Evolutionary conservation across 1,284 basidiomycete species (phyloP).

Genomic region (Trametes pubescens): DNA sequence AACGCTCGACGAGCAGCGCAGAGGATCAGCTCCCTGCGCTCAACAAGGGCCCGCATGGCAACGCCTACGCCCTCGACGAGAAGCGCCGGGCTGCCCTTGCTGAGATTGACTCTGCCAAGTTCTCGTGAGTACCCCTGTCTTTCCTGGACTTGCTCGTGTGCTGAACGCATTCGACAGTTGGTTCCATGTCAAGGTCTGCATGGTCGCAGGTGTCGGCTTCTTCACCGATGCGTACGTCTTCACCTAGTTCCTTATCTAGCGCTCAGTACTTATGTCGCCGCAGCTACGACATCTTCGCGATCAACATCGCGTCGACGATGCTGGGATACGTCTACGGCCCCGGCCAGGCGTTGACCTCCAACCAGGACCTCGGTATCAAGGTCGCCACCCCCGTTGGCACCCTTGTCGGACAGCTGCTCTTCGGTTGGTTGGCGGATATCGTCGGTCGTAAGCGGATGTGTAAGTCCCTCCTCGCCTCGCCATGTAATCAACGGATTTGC

Average conservation of each 20-base stretch:
- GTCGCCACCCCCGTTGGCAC: slow-evolving; percentile 76
- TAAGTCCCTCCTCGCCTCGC: slow-evolving; percentile 30
- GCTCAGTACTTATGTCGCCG: not conserved
- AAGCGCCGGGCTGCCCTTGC: slow-evolving; percentile 55
- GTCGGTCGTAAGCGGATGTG: slow-evolving; percentile 63
- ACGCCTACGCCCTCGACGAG: slow-evolving; percentile 38
- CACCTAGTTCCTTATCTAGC: not conserved
- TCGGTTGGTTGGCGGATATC: slow-evolving; percentile 64
- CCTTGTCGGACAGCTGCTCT: slow-evolving; percentile 64
- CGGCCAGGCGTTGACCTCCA: slow-evolving; percentile 52
- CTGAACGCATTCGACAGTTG: slow-evolving; percentile 33
- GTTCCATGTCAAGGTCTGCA: slow-evolving; percentile 73
- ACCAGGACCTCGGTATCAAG: slow-evolving; percentile 81
- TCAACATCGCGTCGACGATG: slow-evolving; percentile 82
- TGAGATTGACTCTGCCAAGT: slow-evolving; percentile 64
- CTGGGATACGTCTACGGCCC: slow-evolving; percentile 77
- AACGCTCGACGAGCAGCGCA: slow-evolving; percentile 33
- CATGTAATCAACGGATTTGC: slow-evolving; percentile 9
- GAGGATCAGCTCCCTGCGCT: slow-evolving; percentile 27
- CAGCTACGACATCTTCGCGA: slow-evolving; percentile 78
- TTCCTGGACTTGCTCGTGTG: not conserved
- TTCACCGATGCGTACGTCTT: slow-evolving; percentile 75
- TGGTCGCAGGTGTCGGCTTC: slow-evolving; percentile 83
- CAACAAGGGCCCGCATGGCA: slow-evolving; percentile 12
- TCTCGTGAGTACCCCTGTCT: slow-evolving; percentile 45